These are phyloP conservation scores for Hymenoscyphus linearis DNA, from an alignment of 2,329 filamentous ascomycete genomes.

Conservation along the genomic window DNA sequence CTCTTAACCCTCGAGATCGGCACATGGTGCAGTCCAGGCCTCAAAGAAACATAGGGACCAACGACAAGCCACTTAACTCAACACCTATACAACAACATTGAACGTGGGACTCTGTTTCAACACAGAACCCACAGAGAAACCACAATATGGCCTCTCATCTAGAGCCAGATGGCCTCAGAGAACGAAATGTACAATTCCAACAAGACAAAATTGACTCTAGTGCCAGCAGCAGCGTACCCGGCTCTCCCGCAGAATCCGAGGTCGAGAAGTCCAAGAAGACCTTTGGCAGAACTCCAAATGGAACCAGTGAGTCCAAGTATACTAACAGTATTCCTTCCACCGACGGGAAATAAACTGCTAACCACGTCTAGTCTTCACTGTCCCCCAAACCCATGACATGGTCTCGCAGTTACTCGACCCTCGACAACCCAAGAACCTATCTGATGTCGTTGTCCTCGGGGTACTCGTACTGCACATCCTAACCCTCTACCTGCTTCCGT, in stretches of 20 bases:
- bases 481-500: constrained; percentile 67
- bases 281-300: constrained; percentile 85
- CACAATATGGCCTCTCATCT: not conserved
- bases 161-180: constrained; percentile 24
- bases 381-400: constrained; percentile 97
- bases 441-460: constrained; percentile 72
- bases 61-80: not conserved
- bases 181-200: constrained; percentile 16
- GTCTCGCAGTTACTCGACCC: constrained; percentile 95
- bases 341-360: not conserved
- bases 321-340: no score
- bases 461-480: constrained; percentile 73
- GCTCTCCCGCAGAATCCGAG: constrained; percentile 26
- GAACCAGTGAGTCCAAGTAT: constrained; percentile 63
- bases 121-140: constrained; percentile 14
- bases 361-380: constrained; percentile 70
- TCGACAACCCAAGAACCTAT: constrained; percentile 89
- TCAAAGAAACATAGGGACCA: not conserved
- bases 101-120: constrained; percentile 10
- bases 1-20: not conserved
- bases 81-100: constrained; percentile 2
- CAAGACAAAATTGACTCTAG: constrained; percentile 11
- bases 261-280: constrained; percentile 61
- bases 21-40: not conserved
- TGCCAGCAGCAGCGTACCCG: constrained; percentile 14